A percentile compares a stretch with the other conserved stretches of the same genome.
These are phyloP conservation scores for Vaccinium corymbosum DNA, from an alignment of 148 eudicot genomes.

Conservation along the genomic window DNA sequence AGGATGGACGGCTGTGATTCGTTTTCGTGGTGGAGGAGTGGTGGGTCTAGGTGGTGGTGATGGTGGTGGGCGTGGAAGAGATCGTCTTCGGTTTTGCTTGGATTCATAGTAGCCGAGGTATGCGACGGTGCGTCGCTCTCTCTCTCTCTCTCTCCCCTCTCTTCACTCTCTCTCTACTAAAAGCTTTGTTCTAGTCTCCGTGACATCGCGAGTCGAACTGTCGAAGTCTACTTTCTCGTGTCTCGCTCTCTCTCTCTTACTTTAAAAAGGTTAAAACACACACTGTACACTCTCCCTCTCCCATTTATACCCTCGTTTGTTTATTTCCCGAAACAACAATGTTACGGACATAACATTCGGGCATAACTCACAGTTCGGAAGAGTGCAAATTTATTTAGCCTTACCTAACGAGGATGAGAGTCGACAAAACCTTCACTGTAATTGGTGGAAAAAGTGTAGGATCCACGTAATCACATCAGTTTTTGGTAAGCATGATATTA, in stretches of 20 bases:
- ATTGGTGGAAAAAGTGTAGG: too few relatives aligned
- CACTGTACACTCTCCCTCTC: not conserved
- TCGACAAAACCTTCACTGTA: too few relatives aligned
- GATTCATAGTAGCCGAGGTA: constrained; percentile 38
- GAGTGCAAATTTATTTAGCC: too few relatives aligned
- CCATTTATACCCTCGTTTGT: not conserved
- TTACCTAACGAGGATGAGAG: too few relatives aligned
- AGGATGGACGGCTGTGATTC: constrained; percentile 24
- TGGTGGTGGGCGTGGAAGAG: constrained; percentile 29
- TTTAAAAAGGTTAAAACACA: too few relatives aligned
- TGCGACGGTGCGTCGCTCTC: not conserved
- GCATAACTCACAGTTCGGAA: too few relatives aligned
- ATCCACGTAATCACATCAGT: too few relatives aligned
- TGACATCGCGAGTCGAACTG: not conserved
- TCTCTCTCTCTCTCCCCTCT: not conserved
- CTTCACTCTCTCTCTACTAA: constrained; percentile 9
- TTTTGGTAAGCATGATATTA: too few relatives aligned
- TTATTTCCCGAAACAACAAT: too few relatives aligned
- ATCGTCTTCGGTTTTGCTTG: constrained; percentile 58
- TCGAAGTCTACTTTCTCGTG: not conserved
- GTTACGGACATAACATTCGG: too few relatives aligned
- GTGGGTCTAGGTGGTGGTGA: constrained; percentile 27
- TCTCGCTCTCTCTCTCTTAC: not conserved
- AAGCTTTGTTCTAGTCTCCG: not conserved
- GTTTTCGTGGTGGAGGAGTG: constrained; percentile 21